Evolutionary conservation across 2,329 filamentous ascomycete species (phyloP).

Genomic region (Annulohypoxylon truncatum): DNA sequence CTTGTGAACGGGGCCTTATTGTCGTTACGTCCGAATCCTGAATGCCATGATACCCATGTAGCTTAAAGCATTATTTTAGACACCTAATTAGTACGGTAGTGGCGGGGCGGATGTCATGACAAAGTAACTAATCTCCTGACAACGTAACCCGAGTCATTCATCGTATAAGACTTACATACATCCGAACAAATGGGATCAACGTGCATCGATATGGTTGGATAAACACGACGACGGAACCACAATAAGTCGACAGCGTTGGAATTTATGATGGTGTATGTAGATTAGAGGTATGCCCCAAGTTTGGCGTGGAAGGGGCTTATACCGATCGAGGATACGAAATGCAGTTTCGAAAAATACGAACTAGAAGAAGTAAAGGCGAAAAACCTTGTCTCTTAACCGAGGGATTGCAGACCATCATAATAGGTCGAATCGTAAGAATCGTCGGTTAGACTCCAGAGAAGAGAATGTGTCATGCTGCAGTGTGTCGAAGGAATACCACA

Average conservation of each 20-base stretch:
- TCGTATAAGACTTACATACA: background rate
- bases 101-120: background rate
- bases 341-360: background rate
- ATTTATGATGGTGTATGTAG: background rate
- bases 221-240: background rate
- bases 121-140: background rate
- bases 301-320: conserved; percentile 4
- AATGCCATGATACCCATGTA: background rate
- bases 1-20: background rate
- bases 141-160: background rate
- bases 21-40: background rate
- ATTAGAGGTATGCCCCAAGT: background rate
- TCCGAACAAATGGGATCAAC: background rate
- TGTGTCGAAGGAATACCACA: conserved; percentile 1
- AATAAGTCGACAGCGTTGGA: conserved; percentile 10
- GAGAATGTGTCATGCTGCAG: conserved; percentile 5
- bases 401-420: background rate
- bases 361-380: conserved; percentile 1
- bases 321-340: conserved; percentile 25
- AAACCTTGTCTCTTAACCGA: conserved; percentile 11
- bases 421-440: background rate
- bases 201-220: conserved; percentile 7
- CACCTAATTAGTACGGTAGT: background rate
- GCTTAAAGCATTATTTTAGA: background rate
- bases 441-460: background rate